These are phyloP conservation scores for Ceratobasidium sp. DNA, from an alignment of 1,284 basidiomycete genomes.

Conservation along the genomic window DNA sequence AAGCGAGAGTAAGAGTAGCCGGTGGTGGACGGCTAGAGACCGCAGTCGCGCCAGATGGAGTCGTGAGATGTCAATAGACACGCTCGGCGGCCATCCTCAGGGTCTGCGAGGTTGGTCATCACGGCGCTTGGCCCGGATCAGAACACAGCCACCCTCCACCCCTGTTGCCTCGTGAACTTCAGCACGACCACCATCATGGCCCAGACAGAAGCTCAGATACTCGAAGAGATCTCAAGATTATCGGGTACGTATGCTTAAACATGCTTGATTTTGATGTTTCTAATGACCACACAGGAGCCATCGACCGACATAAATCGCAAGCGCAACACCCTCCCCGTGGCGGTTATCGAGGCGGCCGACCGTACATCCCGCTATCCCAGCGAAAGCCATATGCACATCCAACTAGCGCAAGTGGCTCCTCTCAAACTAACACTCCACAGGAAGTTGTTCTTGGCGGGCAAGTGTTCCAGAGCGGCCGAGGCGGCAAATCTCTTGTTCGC, in stretches of 20 bases:
- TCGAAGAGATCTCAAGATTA: constrained; percentile 47
- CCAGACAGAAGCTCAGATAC: constrained; percentile 43
- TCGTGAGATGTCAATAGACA: constrained; percentile 22
- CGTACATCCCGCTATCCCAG: constrained; percentile 48
- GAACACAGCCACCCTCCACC: neutral
- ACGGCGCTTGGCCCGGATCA: neutral
- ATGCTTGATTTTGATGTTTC: neutral
- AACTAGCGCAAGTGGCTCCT: constrained; percentile 48
- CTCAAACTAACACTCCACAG: constrained; percentile 53
- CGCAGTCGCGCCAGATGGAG: neutral
- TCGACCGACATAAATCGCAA: constrained; percentile 74
- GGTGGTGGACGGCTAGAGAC: neutral
- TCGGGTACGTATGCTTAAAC: constrained; percentile 47
- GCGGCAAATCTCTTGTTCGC: constrained; percentile 80
- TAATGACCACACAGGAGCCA: constrained; percentile 66
- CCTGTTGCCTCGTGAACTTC: neutral
- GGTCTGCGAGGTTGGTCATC: constrained; percentile 6
- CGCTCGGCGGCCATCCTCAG: constrained; percentile 29
- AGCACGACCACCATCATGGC: constrained; percentile 37
- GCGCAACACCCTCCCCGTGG: constrained; percentile 49
- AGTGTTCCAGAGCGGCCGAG: constrained; percentile 74
- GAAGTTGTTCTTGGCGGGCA: constrained; percentile 83
- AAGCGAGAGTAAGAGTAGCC: neutral
- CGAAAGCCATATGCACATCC: constrained; percentile 47
- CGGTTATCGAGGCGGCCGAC: constrained; percentile 50